These are phyloP conservation scores for Arthroderma sp. DNA, from an alignment of 2,329 filamentous ascomycete genomes.

Conservation along the genomic window DNA sequence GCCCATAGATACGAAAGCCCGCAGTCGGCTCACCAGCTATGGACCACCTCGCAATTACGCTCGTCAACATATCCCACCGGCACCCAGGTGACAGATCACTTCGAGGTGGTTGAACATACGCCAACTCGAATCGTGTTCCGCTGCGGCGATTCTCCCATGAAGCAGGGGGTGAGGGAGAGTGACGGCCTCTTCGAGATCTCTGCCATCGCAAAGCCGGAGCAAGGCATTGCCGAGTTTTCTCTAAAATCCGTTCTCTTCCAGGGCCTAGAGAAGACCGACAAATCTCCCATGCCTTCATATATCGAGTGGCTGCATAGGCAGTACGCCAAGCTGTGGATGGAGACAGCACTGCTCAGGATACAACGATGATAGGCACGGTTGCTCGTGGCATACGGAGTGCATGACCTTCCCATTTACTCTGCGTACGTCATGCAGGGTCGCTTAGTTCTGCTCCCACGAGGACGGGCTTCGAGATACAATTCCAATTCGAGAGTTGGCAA, in stretches of 20 bases:
- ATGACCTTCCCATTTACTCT: background rate
- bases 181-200: conserved; percentile 58
- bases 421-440: background rate
- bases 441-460: conserved; percentile 4
- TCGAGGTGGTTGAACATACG: conserved; percentile 57
- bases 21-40: conserved; percentile 49
- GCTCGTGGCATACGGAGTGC: too few relatives aligned
- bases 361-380: conserved; percentile 3
- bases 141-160: conserved; percentile 53
- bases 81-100: conserved; percentile 57
- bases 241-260: conserved; percentile 55
- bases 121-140: conserved; percentile 49
- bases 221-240: conserved; percentile 50
- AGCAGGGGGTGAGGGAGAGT: conserved; percentile 42
- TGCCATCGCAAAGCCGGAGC: conserved; percentile 45
- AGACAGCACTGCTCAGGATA: conserved; percentile 37
- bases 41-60: conserved; percentile 45
- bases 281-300: conserved; percentile 35
- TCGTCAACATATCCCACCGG: conserved; percentile 49
- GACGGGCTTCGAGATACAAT: background rate
- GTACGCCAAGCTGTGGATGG: conserved; percentile 47
- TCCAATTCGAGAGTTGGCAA: background rate
- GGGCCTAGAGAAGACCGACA: conserved; percentile 36
- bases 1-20: conserved; percentile 48
- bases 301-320: conserved; percentile 43